Base-by-base conservation (phyloP, 306 rosid genomes). In the Biancaea sappan region DNA sequence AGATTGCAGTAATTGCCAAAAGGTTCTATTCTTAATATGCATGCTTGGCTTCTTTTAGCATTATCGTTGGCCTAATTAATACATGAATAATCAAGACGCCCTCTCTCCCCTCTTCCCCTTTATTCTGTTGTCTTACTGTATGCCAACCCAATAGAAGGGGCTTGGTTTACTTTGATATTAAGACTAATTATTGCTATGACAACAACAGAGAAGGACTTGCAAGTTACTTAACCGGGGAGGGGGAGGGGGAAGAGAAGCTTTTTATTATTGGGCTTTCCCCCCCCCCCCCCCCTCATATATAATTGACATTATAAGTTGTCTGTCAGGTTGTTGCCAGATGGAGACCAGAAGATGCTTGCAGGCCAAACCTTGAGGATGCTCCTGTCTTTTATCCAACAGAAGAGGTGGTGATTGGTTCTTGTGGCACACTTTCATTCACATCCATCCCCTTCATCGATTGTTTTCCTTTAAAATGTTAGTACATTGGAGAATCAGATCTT, bases 311-410 rank as follows among this genome's bases (percentile, higher is more conserved):
- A 59, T 43, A 77, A 69, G 38, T 83, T 44, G 78, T 14, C 48
- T 38, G 75, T 69, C 87, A 94, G 98, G 97, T 94, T 79, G 69
- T 86, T 86, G 94, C 98, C 41, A 84, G 86, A 84, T 94, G 98
- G 98, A 88, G 79, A 77, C 98, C 96, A 15, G 91, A 85, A 82
- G 92, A 84, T 43, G 86, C 92, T 66, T 80, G 75, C 64, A 85
- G 86, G 72, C 94, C 92, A 26, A 75, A 82, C 51, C 62, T 94
- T 44, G 92, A 85, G 82, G 92, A 88, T 62, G 97, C 98, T 82
- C 98, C 96, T 65, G 82, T 94, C 60, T 91, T 94, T 85, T 85
- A 84, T 79, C 98, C 98, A 28, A 91, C 94, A 13, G 94, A 91
- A 81, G 91, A 91, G 98, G 98, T 94, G 21, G 77, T 74, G 50